Evolutionary conservation across 257 asterid species (phyloP), one percentile per base, ranked within the genome.

Genomic region (Solanum bulbocastanum): DNA sequence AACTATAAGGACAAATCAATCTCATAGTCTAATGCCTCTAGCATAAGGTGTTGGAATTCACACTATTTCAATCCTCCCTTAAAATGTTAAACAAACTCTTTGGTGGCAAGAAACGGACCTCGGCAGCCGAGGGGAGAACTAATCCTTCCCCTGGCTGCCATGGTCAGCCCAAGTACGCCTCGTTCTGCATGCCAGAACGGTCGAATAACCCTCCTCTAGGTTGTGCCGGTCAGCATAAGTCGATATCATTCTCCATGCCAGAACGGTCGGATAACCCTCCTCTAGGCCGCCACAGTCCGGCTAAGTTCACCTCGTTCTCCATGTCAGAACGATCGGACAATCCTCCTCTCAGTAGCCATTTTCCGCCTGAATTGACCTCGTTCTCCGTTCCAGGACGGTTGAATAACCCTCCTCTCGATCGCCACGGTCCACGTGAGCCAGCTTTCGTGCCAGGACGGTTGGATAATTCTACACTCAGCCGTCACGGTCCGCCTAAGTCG

Each of bases 61-160:
- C 44, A 79, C 27, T 42, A 15, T 27, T 44, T 35, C n/a, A 27
- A 44, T 44, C 65, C 39, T 78, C 37, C 83, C 62, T 10, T 78
- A 25, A n/a, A 10, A 91, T 93, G 95, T 87, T 91, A 2, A 88
- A n/a, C 86, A 93, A 91, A 87, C 75, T 93, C 60, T 90, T 93
- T 71, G 90, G 92, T 86, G 83, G 62, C 22, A 88, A 88, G 30
- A 88, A 89, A 85, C 75, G 89, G 39, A 84, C 58, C 2, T 42
- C 39, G 39, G 39, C 7, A 18, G 27, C 65, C 16, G 1, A 44
- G 66, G 35, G 85, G 27, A 79, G 39, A 27, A 44, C 16, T 42
- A 27, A 84, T 25, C 49, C 58, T 12, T 33, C 87, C 23, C 42
- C 9, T 6, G 10, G 62, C 71, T 52, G 30, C 25, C 73, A 36